phyloP scores from a whole-genome alignment of 129 eudicot genomes.

The Kitagawia praeruptora region DNA sequence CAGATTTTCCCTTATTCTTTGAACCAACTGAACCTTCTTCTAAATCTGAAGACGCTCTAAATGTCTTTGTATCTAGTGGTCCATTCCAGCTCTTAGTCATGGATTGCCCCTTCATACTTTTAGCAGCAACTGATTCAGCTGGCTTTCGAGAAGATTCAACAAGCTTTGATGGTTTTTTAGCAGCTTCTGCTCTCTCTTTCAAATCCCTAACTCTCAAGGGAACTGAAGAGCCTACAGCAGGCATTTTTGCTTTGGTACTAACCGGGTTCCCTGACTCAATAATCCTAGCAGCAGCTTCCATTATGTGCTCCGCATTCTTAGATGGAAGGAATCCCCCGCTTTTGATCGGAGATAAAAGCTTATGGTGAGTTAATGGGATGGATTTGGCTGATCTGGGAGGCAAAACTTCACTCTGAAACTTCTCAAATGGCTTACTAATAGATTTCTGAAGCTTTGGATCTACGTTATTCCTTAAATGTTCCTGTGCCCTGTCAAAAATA shows the following conservation, averaged over 20 bases:
- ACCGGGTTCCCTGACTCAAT: conserved; percentile 38
- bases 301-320: conserved; percentile 54
- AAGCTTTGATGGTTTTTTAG: conserved; percentile 38
- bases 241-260: conserved; percentile 23
- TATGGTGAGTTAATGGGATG: conserved; percentile 65
- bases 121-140: conserved; percentile 43
- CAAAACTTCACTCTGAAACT: conserved; percentile 70
- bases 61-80: conserved; percentile 35
- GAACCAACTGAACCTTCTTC: conserved; percentile 28
- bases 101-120: conserved; percentile 52
- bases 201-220: conserved; percentile 57
- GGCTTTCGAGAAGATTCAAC: conserved; percentile 39
- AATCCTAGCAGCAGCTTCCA: conserved; percentile 88
- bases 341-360: conserved; percentile 80
- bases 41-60: conserved; percentile 26
- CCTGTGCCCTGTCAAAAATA: conserved; percentile 23
- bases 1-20: conserved; percentile 50
- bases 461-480: conserved; percentile 16
- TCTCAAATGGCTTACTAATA: conserved; percentile 45
- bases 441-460: conserved; percentile 39
- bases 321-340: conserved; percentile 47
- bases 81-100: conserved; percentile 72
- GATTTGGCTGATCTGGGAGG: conserved; percentile 94
- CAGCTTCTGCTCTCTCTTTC: conserved; percentile 52
- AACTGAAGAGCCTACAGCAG: conserved; percentile 47